These are phyloP conservation scores for Xylaria sp. DNA, from an alignment of 495 filamentous ascomycete species.

Conservation along the genomic window DNA sequence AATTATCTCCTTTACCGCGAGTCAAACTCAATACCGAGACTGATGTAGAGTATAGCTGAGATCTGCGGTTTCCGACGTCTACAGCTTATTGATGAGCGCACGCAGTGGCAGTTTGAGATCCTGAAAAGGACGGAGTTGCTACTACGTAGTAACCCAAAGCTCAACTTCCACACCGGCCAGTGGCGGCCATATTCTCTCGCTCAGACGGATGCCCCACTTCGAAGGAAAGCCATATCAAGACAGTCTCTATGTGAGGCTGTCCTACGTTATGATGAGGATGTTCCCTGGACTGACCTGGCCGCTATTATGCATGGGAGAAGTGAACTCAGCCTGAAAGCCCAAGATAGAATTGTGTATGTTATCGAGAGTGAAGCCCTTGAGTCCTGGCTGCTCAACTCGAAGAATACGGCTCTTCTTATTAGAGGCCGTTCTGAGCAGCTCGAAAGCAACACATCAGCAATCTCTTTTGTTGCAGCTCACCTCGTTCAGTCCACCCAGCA, in stretches of 20 bases:
- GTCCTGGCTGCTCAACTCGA: constrained; percentile 14
- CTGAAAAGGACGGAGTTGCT: background rate
- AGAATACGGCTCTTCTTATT: constrained; percentile 18
- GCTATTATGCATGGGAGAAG: constrained; percentile 18
- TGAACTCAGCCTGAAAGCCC: constrained; percentile 13
- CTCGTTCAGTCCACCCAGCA: constrained; percentile 22
- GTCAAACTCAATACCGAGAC: background rate
- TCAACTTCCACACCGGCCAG: background rate
- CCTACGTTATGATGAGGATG: constrained; percentile 13
- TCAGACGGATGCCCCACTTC: background rate
- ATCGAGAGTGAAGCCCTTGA: constrained; percentile 16
- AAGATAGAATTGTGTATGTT: constrained; percentile 20
- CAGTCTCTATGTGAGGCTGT: constrained; percentile 22
- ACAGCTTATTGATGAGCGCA: background rate
- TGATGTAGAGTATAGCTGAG: background rate
- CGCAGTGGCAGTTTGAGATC: background rate
- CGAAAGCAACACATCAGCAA: constrained; percentile 6
- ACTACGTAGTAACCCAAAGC: background rate
- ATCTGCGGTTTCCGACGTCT: constrained; percentile 5
- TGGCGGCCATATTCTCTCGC: background rate
- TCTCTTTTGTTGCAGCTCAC: constrained; percentile 23
- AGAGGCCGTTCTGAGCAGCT: constrained; percentile 7
- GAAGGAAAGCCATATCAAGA: constrained; percentile 18
- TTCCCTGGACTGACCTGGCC: constrained; percentile 11
- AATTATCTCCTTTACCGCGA: background rate